Conservation (phyloP, 2,329 filamentous ascomycete genomes). For the Lasiodiplodia sp. region DNA sequence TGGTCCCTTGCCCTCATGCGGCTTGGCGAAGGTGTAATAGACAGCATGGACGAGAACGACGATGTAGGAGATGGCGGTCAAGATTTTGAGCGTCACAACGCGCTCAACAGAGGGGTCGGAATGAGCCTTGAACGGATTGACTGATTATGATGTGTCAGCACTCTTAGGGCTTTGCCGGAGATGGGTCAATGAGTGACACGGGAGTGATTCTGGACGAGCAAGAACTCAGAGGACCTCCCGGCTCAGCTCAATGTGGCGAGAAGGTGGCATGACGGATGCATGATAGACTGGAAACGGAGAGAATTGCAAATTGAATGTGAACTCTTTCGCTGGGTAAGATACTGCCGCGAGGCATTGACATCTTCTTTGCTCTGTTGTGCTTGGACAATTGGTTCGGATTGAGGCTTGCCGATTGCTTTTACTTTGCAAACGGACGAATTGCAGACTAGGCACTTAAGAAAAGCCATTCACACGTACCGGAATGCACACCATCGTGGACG, state of each 20-base stretch:
- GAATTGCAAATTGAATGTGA: neutral
- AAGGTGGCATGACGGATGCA: neutral
- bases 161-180: neutral
- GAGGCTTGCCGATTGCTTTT: neutral
- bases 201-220: neutral
- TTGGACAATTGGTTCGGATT: neutral
- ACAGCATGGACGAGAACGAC: slow-evolving; percentile 74
- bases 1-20: slow-evolving; percentile 64
- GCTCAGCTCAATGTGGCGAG: neutral
- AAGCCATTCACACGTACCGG: slow-evolving; percentile 15
- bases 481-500: slow-evolving; percentile 30
- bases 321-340: neutral
- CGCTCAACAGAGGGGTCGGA: slow-evolving; percentile 69
- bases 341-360: neutral
- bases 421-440: neutral
- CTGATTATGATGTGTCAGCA: slow-evolving; percentile 48
- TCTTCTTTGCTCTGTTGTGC: neutral
- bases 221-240: neutral
- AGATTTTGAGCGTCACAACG: slow-evolving; percentile 76
- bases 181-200: neutral
- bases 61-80: slow-evolving; percentile 77
- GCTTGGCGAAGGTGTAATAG: slow-evolving; percentile 74
- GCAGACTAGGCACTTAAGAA: neutral
- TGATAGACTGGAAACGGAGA: neutral
- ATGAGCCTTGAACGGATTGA: slow-evolving; percentile 78